Conservation (phyloP, 225 moss, liverwort and hornwort species). For the Marchantia paleacea region DNA sequence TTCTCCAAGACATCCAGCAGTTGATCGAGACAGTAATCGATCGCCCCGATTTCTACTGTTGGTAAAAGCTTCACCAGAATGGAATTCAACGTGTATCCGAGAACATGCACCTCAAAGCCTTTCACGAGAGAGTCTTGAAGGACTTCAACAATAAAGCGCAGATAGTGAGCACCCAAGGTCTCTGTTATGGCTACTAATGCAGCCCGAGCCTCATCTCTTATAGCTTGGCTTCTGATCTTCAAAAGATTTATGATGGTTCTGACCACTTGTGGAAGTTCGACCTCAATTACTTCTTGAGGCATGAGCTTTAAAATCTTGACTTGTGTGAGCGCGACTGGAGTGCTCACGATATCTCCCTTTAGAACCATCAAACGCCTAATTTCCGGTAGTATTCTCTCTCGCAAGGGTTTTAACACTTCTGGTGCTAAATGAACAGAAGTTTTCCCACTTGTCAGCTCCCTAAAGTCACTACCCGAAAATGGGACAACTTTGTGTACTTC, state of each 20-base stretch:
- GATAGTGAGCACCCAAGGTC: slow-evolving; percentile 71
- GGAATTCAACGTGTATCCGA: slow-evolving; percentile 89
- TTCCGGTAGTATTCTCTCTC: slow-evolving; percentile 78
- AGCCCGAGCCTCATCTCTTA: slow-evolving; percentile 95
- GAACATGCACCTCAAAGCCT: slow-evolving; percentile 94
- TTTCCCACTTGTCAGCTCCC: slow-evolving; percentile 2
- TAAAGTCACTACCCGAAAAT: neutral
- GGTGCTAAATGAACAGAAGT: slow-evolving; percentile 39
- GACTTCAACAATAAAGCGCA: slow-evolving; percentile 80
- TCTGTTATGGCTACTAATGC: slow-evolving; percentile 77
- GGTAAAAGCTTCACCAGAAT: slow-evolving; percentile 70
- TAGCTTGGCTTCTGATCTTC: slow-evolving; percentile 87
- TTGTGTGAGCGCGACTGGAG: slow-evolving; percentile 75
- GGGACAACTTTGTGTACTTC: neutral
- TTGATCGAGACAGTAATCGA: slow-evolving; percentile 80
- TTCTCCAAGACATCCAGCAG: slow-evolving; percentile 81
- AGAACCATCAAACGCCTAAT: slow-evolving; percentile 78
- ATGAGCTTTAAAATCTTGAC: slow-evolving; percentile 86
- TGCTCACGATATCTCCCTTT: slow-evolving; percentile 84
- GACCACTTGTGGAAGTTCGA: slow-evolving; percentile 85
- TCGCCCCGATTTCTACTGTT: slow-evolving; percentile 61
- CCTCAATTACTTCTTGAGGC: slow-evolving; percentile 63
- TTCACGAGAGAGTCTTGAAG: slow-evolving; percentile 73
- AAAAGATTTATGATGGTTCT: slow-evolving; percentile 86
- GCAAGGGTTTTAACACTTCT: slow-evolving; percentile 53